These are phyloP conservation scores for Eimeria tenella DNA, from an alignment of 169 alveolate genomes.

Conservation along the genomic window DNA sequence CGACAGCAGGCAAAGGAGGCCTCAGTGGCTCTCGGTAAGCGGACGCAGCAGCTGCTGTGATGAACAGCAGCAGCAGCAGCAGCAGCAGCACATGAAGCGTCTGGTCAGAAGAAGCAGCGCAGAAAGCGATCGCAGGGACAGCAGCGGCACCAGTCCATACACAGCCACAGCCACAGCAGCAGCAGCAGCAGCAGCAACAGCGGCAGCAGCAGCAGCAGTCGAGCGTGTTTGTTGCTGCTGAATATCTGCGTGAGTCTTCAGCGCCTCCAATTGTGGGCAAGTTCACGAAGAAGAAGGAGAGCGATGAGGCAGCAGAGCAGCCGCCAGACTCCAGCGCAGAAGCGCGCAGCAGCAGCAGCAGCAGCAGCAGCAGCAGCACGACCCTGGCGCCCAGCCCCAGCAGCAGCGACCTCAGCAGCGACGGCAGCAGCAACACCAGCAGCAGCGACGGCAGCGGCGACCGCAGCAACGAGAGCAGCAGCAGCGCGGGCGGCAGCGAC, in stretches of 20 bases:
- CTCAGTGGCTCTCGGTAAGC: background rate
- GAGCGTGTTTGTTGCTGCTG: background rate
- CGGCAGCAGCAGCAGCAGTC: background rate
- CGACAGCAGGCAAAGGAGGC: background rate
- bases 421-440: background rate
- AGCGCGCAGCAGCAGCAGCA: background rate
- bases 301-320: background rate
- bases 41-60: background rate
- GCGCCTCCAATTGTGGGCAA: no score
- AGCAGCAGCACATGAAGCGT: background rate
- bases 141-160: background rate
- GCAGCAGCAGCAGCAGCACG: background rate
- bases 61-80: background rate
- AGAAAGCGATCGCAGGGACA: no score
- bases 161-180: background rate
- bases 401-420: background rate
- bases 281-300: no score
- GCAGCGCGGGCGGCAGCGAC: no score
- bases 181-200: background rate
- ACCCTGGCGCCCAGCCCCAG: background rate
- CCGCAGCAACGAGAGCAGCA: no score
- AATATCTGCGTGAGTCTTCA: no score
- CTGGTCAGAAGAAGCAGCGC: background rate
- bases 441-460: no score
- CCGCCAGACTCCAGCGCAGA: background rate